Evolutionary conservation across 371 early-diverging fungal species (phyloP).

Genomic region (Rhizopus sp.): DNA sequence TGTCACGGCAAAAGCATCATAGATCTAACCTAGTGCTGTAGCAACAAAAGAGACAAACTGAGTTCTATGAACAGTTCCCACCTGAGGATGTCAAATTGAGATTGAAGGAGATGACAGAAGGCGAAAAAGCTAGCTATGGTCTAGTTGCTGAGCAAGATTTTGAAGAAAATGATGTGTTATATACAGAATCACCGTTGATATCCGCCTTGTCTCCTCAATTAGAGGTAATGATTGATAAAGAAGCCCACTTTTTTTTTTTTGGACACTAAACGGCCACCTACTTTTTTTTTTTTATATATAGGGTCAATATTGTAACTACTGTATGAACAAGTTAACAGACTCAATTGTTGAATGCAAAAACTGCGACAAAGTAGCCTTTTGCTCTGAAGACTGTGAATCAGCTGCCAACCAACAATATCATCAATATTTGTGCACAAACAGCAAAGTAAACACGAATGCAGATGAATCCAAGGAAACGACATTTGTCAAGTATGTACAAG

Average conservation of each 20-base stretch:
- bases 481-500: slow-evolving; percentile 46
- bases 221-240: slow-evolving; percentile 37
- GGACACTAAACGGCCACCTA: not conserved
- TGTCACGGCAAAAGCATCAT: not conserved
- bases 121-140: slow-evolving; percentile 56
- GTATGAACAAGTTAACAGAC: slow-evolving; percentile 58
- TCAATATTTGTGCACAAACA: slow-evolving; percentile 64
- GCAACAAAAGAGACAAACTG: slow-evolving; percentile 71
- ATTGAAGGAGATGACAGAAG: slow-evolving; percentile 57
- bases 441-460: slow-evolving; percentile 23
- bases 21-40: slow-evolving; percentile 17
- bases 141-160: slow-evolving; percentile 74
- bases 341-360: slow-evolving; percentile 47
- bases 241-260: not conserved
- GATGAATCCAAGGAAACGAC: slow-evolving; percentile 27
- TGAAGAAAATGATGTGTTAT: slow-evolving; percentile 72
- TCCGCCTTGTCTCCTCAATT: slow-evolving; percentile 67
- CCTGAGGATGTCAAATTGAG: slow-evolving; percentile 70
- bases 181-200: slow-evolving; percentile 73
- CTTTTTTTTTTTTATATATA: slow-evolving; percentile 8
- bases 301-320: slow-evolving; percentile 67
- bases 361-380: slow-evolving; percentile 66
- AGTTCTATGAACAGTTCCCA: slow-evolving; percentile 84
- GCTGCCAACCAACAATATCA: slow-evolving; percentile 65
- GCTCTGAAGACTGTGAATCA: slow-evolving; percentile 63